phyloP scores from a whole-genome alignment of 495 filamentous ascomycete species.

The Annulohypoxylon moriforme region DNA sequence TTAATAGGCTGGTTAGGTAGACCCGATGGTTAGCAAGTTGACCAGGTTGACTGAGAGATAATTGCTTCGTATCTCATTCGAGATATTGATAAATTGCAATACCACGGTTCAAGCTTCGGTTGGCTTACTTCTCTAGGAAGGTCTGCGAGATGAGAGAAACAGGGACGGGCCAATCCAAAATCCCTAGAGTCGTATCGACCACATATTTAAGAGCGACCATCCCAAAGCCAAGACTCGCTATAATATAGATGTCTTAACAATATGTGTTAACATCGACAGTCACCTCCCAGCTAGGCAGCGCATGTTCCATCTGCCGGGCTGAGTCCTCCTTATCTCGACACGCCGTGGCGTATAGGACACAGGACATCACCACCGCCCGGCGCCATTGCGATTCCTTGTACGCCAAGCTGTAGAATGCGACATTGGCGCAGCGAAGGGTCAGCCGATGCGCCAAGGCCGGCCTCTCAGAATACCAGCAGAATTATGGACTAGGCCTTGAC shows the following conservation, averaged over 20 bases:
- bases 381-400: slow-evolving; percentile 10
- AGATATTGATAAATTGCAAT: slow-evolving; percentile 11
- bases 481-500: slow-evolving; percentile 43
- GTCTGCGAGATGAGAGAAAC: slow-evolving; percentile 27
- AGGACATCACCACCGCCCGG: slow-evolving; percentile 4
- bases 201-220: slow-evolving; percentile 18
- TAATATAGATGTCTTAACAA: slow-evolving; percentile 3
- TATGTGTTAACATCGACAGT: slow-evolving; percentile 16
- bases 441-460: slow-evolving; percentile 43
- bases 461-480: slow-evolving; percentile 25
- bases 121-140: slow-evolving; percentile 48
- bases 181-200: slow-evolving; percentile 20
- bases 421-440: slow-evolving; percentile 33
- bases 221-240: slow-evolving; percentile 15
- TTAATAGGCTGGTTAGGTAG: not conserved
- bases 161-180: slow-evolving; percentile 18
- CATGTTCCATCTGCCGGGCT: slow-evolving; percentile 37
- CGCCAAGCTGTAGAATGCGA: slow-evolving; percentile 37
- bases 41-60: slow-evolving; percentile 15
- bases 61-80: slow-evolving; percentile 29
- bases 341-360: slow-evolving; percentile 14
- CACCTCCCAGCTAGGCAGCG: not conserved
- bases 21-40: slow-evolving; percentile 14
- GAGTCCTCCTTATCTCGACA: slow-evolving; percentile 31
- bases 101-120: slow-evolving; percentile 29